Evolutionary conservation across 139 green algal species (phyloP).

Genomic region (Auxenochlorella pyrenoidosa): DNA sequence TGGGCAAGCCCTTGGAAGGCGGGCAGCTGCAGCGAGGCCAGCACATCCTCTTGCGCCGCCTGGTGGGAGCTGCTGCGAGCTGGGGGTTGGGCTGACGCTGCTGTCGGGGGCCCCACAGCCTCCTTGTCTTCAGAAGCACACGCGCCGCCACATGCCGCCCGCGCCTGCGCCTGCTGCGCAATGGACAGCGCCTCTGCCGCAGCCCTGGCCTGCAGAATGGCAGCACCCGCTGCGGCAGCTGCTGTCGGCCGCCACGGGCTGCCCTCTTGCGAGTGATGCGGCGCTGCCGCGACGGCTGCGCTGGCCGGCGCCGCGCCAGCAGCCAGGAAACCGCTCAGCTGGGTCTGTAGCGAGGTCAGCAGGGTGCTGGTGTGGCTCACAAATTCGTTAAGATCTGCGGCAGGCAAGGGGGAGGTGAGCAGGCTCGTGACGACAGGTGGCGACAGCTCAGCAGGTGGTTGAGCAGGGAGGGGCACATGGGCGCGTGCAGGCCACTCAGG

Average conservation of each 20-base stretch:
- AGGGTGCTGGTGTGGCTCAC: neutral
- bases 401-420: neutral
- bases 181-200: conserved; percentile 14
- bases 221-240: neutral
- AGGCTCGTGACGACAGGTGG: neutral
- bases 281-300: neutral
- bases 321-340: neutral
- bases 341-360: conserved; percentile 1
- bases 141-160: neutral
- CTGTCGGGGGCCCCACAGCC: neutral
- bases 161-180: neutral
- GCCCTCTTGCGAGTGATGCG: neutral
- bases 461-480: neutral
- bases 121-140: neutral
- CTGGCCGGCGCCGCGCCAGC: neutral
- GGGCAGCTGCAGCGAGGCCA: conserved; percentile 17
- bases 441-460: neutral
- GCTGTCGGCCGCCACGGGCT: neutral
- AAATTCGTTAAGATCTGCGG: conserved; percentile 4
- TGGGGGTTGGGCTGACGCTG: neutral
- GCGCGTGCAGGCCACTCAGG: too few species aligned
- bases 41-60: neutral
- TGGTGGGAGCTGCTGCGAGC: neutral
- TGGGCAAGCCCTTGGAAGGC: neutral
- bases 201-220: neutral